Evolutionary conservation across 441 rosid genomes (phyloP).

Genomic region (Manihot esculenta): DNA sequence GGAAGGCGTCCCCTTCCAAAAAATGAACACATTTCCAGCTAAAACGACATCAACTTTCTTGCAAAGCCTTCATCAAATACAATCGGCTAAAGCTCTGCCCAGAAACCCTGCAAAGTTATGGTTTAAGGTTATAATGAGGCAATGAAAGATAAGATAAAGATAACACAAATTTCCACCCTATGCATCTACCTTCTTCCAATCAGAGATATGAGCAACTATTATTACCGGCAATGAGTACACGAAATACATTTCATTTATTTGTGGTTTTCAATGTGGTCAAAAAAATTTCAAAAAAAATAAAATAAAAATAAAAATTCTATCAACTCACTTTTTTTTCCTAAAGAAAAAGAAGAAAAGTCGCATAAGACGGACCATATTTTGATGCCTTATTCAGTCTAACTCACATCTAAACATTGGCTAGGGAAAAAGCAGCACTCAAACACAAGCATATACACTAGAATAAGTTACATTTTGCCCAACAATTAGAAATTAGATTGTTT

Average conservation of each 20-base stretch:
- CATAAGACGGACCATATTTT: too few relatives aligned
- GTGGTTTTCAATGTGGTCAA: not conserved
- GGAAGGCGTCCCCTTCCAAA: not conserved
- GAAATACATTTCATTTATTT: not conserved
- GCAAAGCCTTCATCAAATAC: slow-evolving; percentile 77
- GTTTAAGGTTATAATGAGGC: not conserved
- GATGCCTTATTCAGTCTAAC: not conserved
- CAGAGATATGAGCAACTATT: not conserved
- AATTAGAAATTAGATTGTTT: not conserved
- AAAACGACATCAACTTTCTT: slow-evolving; percentile 48
- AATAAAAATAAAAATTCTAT: too few relatives aligned
- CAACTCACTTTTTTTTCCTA: not conserved
- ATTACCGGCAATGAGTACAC: not conserved
- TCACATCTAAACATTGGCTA: not conserved
- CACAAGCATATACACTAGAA: not conserved
- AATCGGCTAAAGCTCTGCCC: slow-evolving; percentile 91
- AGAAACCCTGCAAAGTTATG: slow-evolving; percentile 62
- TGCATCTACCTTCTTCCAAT: not conserved
- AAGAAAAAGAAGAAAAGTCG: too few relatives aligned
- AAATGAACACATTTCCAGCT: too few relatives aligned
- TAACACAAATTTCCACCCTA: too few relatives aligned
- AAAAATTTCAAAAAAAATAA: not conserved
- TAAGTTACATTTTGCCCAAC: not conserved
- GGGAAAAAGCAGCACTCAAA: not conserved
- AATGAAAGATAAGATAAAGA: not conserved